Evolutionary conservation across 148 eudicot species (phyloP).

Genomic region (Fallopia convolvulus): DNA sequence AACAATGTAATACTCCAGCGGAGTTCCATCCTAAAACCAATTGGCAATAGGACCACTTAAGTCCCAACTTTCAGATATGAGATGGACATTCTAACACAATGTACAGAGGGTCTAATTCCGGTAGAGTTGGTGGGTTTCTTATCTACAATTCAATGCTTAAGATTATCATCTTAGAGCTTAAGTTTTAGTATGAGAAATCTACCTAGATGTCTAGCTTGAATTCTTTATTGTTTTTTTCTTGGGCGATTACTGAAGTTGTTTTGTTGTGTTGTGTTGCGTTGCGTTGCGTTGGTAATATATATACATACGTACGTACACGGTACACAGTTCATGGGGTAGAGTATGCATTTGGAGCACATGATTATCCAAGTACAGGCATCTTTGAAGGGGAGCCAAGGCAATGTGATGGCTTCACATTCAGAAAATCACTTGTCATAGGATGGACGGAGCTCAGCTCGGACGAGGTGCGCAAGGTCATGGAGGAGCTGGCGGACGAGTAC

Average conservation of each 20-base stretch:
- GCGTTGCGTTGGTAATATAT: background rate
- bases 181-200: too few species aligned
- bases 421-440: constrained; percentile 48
- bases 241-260: background rate
- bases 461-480: constrained; percentile 48
- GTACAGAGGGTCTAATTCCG: too few species aligned
- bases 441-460: constrained; percentile 34
- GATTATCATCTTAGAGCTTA: too few species aligned
- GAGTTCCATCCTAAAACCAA: too few species aligned
- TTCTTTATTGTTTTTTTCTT: background rate
- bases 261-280: background rate
- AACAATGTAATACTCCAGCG: too few species aligned
- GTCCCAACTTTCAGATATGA: too few species aligned
- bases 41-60: too few species aligned
- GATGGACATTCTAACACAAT: too few species aligned
- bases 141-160: background rate
- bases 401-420: constrained; percentile 49
- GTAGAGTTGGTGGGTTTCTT: background rate
- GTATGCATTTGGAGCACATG: constrained; percentile 65
- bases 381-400: constrained; percentile 50
- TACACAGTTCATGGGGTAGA: constrained; percentile 55
- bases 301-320: too few species aligned
- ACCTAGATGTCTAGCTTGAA: too few species aligned
- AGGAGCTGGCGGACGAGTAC: constrained; percentile 36
- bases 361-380: constrained; percentile 45